Percentiles rank a stretch among this genome's conserved stretches.
Evolutionary conservation across 768 basidiomycete genomes (phyloP).

Genomic region (Collybiopsis confluens): DNA sequence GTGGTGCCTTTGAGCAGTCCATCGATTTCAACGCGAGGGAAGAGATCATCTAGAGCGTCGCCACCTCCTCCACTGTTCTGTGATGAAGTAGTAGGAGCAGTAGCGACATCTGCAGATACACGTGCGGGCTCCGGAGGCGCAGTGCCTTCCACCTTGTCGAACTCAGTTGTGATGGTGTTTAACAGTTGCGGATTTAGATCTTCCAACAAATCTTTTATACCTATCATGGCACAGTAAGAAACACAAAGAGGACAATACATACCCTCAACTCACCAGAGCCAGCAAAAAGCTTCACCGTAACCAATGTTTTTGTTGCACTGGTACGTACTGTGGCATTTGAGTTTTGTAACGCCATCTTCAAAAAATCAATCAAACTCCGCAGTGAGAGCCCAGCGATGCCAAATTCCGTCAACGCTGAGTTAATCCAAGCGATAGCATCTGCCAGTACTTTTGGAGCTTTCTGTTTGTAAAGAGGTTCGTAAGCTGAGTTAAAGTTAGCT

Average conservation of each 20-base stretch:
- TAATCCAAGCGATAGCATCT: conserved; percentile 87
- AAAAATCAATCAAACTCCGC: conserved; percentile 82
- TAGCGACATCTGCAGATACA: conserved; percentile 69
- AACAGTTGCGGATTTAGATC: conserved; percentile 93
- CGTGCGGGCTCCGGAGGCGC: conserved; percentile 75
- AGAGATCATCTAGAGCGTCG: conserved; percentile 89
- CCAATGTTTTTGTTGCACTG: conserved; percentile 88
- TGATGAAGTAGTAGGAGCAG: conserved; percentile 36
- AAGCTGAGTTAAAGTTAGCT: conserved; percentile 47
- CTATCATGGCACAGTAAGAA: conserved; percentile 32
- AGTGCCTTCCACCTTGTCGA: conserved; percentile 85
- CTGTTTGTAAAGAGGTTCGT: conserved; percentile 89
- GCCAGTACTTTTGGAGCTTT: conserved; percentile 97
- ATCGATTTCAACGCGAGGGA: conserved; percentile 93
- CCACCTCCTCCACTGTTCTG: conserved; percentile 36
- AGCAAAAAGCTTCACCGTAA: conserved; percentile 88
- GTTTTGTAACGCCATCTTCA: conserved; percentile 83
- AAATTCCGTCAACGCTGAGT: conserved; percentile 82
- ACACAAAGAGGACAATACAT: neutral
- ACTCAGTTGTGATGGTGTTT: conserved; percentile 85
- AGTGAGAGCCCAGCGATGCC: conserved; percentile 85
- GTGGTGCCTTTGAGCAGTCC: conserved; percentile 77
- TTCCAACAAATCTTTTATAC: conserved; percentile 87
- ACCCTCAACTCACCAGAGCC: conserved; percentile 60
- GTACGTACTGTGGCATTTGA: conserved; percentile 93